Conservation (phyloP, 2,329 filamentous ascomycete genomes). For the Claviceps citrina region DNA sequence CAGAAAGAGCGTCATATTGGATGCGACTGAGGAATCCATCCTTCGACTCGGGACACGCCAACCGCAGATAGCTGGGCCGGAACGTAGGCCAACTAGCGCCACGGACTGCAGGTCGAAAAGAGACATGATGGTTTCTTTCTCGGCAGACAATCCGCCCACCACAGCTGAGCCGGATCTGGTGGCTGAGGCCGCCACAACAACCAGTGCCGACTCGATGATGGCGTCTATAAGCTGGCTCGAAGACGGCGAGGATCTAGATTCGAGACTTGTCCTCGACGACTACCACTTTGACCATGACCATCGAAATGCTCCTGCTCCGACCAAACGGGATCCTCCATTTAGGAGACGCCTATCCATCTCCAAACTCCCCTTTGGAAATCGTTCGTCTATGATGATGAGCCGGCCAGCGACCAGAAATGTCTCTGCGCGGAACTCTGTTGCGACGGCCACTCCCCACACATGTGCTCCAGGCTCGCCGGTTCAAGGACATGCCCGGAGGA, state of each 20-base stretch:
- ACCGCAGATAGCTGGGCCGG: constrained; percentile 10
- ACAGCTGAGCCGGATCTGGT: constrained; percentile 7
- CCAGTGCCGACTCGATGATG: constrained; percentile 37
- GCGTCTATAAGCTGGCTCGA: constrained; percentile 62
- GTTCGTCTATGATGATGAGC: constrained; percentile 34
- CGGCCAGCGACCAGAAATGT: constrained; percentile 31
- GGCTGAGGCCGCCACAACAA: constrained; percentile 11
- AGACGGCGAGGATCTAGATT: constrained; percentile 54
- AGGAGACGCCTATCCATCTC: constrained; percentile 58
- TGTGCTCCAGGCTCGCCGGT: constrained; percentile 11
- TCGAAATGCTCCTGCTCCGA: constrained; percentile 28
- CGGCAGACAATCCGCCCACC: constrained; percentile 8
- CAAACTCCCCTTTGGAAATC: constrained; percentile 42
- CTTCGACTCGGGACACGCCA: constrained; percentile 14
- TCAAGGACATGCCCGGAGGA: constrained; percentile 28
- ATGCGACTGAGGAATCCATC: constrained; percentile 14
- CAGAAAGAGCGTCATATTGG: constrained; percentile 22
- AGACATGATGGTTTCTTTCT: constrained; percentile 14
- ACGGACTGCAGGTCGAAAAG: not conserved
- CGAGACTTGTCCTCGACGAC: constrained; percentile 51
- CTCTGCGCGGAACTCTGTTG: constrained; percentile 15
- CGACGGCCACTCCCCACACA: constrained; percentile 11
- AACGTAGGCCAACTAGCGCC: constrained; percentile 1
- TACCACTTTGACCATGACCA: constrained; percentile 47
- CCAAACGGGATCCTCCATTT: constrained; percentile 43